Evolutionary conservation across 1,284 basidiomycete genomes (phyloP).

Genomic region (Coniophora puteana): DNA sequence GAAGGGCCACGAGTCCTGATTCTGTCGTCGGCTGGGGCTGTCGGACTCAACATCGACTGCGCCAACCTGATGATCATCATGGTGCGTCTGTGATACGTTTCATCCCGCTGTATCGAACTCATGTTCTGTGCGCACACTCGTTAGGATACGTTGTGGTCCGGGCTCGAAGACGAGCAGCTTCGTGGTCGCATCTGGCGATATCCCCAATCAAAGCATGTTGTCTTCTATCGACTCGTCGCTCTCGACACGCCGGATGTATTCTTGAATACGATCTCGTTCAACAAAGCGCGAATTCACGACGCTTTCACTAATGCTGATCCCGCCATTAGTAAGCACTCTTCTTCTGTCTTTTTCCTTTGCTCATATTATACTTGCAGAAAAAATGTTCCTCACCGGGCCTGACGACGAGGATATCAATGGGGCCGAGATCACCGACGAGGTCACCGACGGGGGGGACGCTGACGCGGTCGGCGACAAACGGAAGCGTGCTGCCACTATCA

Average conservation of each 20-base stretch:
- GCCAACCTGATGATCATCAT: slow-evolving; percentile 19
- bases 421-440: no score
- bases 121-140: background rate
- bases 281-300: slow-evolving; percentile 7
- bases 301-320: no score
- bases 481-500: no score
- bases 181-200: slow-evolving; percentile 12
- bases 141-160: slow-evolving; percentile 20
- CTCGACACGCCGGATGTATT: slow-evolving; percentile 6
- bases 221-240: slow-evolving; percentile 12
- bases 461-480: no score
- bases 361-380: no score
- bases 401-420: no score
- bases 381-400: no score
- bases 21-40: slow-evolving; percentile 14
- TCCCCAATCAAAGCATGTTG: slow-evolving; percentile 15
- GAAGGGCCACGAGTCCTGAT: slow-evolving; percentile 13
- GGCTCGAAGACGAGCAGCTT: slow-evolving; percentile 15
- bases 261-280: slow-evolving; percentile 11
- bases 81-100: slow-evolving; percentile 7
- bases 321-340: no score
- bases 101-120: background rate
- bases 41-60: slow-evolving; percentile 18
- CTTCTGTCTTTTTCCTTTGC: no score
- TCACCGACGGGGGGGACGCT: no score